Conservation (phyloP, 1,284 basidiomycete genomes). For the Phellinidium pouzarii region DNA sequence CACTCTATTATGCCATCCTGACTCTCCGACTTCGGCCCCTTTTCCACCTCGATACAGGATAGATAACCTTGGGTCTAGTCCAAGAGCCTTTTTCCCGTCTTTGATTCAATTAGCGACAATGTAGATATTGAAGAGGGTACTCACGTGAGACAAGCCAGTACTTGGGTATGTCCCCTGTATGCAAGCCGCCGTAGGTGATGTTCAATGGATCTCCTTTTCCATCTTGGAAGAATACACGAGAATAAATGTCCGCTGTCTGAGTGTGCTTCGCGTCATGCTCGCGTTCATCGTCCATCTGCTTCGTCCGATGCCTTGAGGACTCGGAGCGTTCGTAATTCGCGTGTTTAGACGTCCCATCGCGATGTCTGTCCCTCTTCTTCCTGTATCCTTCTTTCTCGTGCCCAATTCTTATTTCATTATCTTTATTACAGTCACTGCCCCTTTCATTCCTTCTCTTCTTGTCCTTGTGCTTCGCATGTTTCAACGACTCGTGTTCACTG, state of each 20-base stretch:
- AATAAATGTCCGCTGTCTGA: conserved; percentile 18
- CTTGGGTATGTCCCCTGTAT: conserved; percentile 61
- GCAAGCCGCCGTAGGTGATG: conserved; percentile 60
- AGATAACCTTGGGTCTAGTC: conserved; percentile 43
- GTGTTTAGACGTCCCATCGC: conserved; percentile 23
- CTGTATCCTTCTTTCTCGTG: conserved; percentile 1
- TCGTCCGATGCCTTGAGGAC: conserved; percentile 1
- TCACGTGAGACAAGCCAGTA: conserved; percentile 55
- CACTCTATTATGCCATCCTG: conserved; percentile 8
- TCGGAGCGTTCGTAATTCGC: conserved; percentile 6
- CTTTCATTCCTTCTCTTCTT: conserved; percentile 14
- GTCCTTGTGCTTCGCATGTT: conserved; percentile 3
- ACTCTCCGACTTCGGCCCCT: conserved; percentile 51
- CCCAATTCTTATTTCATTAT: neutral
- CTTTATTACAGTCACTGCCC: conserved; percentile 4
- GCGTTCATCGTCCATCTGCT: neutral
- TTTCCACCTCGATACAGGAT: conserved; percentile 44
- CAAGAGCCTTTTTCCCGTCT: conserved; percentile 63
- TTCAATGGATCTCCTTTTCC: conserved; percentile 64
- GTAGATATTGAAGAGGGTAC: conserved; percentile 25
- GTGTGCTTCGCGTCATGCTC: neutral
- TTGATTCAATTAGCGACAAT: conserved; percentile 46
- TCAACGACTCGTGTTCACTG: conserved; percentile 2
- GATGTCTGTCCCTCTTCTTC: conserved; percentile 4
- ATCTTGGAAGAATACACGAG: conserved; percentile 54